These are phyloP conservation scores for Cercospora brassicicola DNA, from an alignment of 2,329 filamentous ascomycete species.

Conservation along the genomic window DNA sequence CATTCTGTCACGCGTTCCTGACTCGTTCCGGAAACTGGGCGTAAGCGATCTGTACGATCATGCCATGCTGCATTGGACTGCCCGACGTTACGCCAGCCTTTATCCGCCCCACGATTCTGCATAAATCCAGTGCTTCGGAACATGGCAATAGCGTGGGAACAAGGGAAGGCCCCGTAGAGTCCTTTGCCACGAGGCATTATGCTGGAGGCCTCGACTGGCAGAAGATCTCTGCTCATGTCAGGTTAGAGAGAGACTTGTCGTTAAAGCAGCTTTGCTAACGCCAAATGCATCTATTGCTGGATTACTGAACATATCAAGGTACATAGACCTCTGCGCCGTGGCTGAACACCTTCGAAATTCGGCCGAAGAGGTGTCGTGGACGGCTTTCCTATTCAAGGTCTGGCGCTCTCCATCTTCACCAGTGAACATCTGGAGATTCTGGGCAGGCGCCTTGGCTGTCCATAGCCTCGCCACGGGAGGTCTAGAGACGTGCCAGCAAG, in stretches of 20 bases:
- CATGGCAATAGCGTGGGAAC: neutral
- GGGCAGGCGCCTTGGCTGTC: slow-evolving; percentile 6
- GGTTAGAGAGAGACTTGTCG: neutral
- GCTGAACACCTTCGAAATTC: neutral
- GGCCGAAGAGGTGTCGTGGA: neutral
- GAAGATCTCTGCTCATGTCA: neutral
- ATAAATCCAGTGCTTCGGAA: neutral
- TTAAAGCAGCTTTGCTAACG: neutral
- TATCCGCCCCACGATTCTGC: slow-evolving; percentile 7
- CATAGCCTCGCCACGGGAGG: slow-evolving; percentile 1
- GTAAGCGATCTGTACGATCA: slow-evolving; percentile 4
- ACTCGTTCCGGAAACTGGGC: neutral
- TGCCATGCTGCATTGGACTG: neutral
- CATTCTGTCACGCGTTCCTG: neutral
- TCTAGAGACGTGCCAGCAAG: neutral
- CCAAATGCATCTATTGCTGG: neutral
- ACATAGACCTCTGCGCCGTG: neutral
- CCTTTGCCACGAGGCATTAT: neutral
- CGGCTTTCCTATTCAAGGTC: slow-evolving; percentile 3
- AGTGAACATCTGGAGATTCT: slow-evolving; percentile 1
- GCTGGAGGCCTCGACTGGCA: neutral
- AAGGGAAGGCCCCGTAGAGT: neutral
- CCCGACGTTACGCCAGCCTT: slow-evolving; percentile 1
- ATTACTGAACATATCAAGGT: neutral
- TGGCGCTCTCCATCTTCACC: neutral